A percentile compares a stretch with the other conserved stretches of the same genome.
These are phyloP conservation scores for Xerocomus brunneocitrinus DNA, from an alignment of 768 basidiomycete species.

Conservation along the genomic window DNA sequence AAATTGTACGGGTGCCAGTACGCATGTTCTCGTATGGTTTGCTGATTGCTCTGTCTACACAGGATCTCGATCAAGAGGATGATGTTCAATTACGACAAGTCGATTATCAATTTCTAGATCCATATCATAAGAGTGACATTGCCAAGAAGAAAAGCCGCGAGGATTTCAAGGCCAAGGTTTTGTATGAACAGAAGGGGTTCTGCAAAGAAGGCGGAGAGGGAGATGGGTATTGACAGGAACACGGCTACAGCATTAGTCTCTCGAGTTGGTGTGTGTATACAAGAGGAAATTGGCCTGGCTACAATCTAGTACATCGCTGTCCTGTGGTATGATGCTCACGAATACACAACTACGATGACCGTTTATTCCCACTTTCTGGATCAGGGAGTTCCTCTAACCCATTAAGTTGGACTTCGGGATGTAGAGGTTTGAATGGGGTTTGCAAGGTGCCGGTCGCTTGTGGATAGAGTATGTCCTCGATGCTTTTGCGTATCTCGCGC, in stretches of 20 bases:
- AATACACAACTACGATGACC: conserved; percentile 28
- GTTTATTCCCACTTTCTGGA: conserved; percentile 58
- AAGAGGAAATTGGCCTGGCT: conserved; percentile 9
- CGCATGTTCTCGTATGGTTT: conserved; percentile 2
- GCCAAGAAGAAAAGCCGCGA: conserved; percentile 77
- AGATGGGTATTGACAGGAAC: conserved; percentile 70
- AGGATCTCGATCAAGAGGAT: conserved; percentile 94
- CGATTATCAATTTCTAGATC: conserved; percentile 64
- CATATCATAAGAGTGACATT: conserved; percentile 68
- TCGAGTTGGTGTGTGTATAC: neutral
- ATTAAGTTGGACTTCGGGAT: conserved; percentile 39
- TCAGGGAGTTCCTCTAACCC: conserved; percentile 39
- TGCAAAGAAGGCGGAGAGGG: conserved; percentile 95
- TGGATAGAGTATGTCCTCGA: conserved; percentile 67
- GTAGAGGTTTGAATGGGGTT: conserved; percentile 30
- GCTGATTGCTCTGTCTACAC: conserved; percentile 6
- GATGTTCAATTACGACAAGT: conserved; percentile 75
- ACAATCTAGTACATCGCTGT: conserved; percentile 14
- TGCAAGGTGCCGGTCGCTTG: conserved; percentile 35
- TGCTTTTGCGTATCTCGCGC: conserved; percentile 70
- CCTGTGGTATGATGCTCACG: neutral
- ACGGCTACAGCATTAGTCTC: conserved; percentile 12
- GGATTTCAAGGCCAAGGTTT: conserved; percentile 73
- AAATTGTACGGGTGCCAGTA: conserved; percentile 67
- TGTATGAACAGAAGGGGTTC: conserved; percentile 84